phyloP scores from a whole-genome alignment of 805 yeast species.

The Yarrowia phangngaensis region DNA sequence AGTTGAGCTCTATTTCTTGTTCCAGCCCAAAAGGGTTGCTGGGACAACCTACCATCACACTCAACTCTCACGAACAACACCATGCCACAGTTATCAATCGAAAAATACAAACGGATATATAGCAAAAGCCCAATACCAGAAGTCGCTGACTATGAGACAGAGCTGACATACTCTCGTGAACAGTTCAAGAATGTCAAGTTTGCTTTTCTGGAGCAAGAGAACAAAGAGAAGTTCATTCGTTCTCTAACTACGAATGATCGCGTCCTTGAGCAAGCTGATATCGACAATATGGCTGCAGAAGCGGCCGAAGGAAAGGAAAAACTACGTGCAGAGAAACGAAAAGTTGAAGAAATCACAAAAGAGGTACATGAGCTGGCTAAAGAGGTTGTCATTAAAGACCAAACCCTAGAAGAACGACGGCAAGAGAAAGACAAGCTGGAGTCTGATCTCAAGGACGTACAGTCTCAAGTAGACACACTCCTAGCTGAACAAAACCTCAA shows the following conservation, averaged over 20 bases:
- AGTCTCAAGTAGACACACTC: background rate
- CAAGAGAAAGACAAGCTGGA: background rate
- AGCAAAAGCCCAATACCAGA: constrained; percentile 2
- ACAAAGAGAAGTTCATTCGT: constrained; percentile 63
- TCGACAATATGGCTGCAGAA: constrained; percentile 14
- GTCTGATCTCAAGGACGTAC: background rate
- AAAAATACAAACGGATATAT: constrained; percentile 19
- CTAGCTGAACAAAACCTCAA: background rate
- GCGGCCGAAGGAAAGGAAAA: background rate
- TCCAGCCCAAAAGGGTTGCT: too few species aligned
- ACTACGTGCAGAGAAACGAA: constrained; percentile 6
- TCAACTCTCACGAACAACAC: too few species aligned
- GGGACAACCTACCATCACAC: too few species aligned
- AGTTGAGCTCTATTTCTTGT: too few species aligned
- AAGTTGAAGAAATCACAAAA: constrained; percentile 2
- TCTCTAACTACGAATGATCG: constrained; percentile 8
- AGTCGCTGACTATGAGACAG: constrained; percentile 17
- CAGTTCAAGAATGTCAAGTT: constrained; percentile 55
- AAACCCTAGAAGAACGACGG: background rate
- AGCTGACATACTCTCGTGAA: constrained; percentile 29
- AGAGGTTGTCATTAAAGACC: constrained; percentile 4
- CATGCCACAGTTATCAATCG: constrained; percentile 14
- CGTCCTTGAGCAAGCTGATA: constrained; percentile 14
- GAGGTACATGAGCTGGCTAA: constrained; percentile 7
- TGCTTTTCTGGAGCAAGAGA: constrained; percentile 65